Conservation (phyloP, 345 rosid genomes). For the Moricandia arvensis region DNA sequence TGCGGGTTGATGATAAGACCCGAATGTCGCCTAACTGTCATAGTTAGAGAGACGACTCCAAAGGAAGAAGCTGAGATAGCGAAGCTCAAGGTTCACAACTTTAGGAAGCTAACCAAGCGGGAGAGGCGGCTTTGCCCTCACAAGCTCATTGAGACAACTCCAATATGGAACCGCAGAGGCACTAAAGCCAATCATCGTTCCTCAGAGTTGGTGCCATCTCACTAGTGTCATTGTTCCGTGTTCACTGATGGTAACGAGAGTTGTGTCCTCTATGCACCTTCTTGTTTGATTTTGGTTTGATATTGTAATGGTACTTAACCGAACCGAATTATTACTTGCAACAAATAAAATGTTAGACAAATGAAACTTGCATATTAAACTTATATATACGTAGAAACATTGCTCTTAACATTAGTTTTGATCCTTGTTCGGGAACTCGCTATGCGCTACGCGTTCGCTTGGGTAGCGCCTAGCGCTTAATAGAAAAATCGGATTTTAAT, state of each 20-base stretch:
- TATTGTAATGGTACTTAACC: slow-evolving; percentile 10
- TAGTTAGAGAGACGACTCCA: slow-evolving; percentile 75
- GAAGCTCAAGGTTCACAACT: slow-evolving; percentile 68
- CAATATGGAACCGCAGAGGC: slow-evolving; percentile 78
- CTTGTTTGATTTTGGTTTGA: slow-evolving; percentile 15
- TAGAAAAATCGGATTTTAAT: no score
- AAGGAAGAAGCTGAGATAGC: slow-evolving; percentile 94
- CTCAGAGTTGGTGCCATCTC: slow-evolving; percentile 30
- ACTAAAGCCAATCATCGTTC: slow-evolving; percentile 28
- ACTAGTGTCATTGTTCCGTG: background rate
- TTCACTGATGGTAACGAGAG: background rate
- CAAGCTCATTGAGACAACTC: slow-evolving; percentile 75
- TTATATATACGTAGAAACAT: no score
- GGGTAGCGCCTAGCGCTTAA: no score
- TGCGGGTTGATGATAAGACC: slow-evolving; percentile 60
- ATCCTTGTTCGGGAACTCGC: no score
- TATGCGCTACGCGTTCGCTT: no score
- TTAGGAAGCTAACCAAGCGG: slow-evolving; percentile 70
- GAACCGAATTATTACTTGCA: slow-evolving; percentile 3
- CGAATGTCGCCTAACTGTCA: slow-evolving; percentile 71
- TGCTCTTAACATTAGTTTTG: no score
- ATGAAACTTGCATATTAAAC: no score
- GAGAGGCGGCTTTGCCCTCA: slow-evolving; percentile 74
- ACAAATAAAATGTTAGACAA: slow-evolving; percentile 10
- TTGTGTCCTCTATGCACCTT: background rate